phyloP scores from a whole-genome alignment of 1,139 yeast genomes.

The Arxiozyma heterogenica region DNA sequence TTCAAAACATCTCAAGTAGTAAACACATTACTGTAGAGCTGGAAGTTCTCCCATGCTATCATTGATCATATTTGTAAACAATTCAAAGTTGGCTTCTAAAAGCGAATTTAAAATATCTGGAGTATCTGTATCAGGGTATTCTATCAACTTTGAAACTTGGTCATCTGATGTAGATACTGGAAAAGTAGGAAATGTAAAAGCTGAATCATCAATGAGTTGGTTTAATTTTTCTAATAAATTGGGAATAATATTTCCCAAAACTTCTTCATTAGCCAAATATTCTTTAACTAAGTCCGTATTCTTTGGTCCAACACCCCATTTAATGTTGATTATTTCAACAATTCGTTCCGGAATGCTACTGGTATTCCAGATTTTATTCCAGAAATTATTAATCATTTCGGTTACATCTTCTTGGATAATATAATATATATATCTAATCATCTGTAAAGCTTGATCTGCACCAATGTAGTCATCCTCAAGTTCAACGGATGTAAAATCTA shows the following conservation, averaged over 20 bases:
- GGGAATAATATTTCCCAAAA: slow-evolving; percentile 5
- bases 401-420: slow-evolving; percentile 10
- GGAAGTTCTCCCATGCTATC: slow-evolving; percentile 11
- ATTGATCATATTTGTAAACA: slow-evolving; percentile 10
- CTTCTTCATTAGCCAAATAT: slow-evolving; percentile 10
- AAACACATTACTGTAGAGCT: not conserved
- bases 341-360: slow-evolving; percentile 11
- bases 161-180: not conserved
- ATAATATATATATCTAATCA: slow-evolving; percentile 13
- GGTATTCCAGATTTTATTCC: slow-evolving; percentile 9
- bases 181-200: not conserved
- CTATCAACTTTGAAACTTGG: not conserved
- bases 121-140: slow-evolving; percentile 1
- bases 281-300: slow-evolving; percentile 7
- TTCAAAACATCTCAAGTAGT: too few species aligned
- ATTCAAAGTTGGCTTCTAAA: slow-evolving; percentile 12
- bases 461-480: slow-evolving; percentile 9
- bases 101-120: slow-evolving; percentile 10
- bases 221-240: not conserved
- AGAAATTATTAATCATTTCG: slow-evolving; percentile 6
- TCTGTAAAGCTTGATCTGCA: slow-evolving; percentile 11
- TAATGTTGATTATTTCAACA: slow-evolving; percentile 10
- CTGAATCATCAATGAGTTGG: not conserved
- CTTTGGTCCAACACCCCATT: slow-evolving; percentile 17
- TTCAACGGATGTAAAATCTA: slow-evolving; percentile 2